Base-by-base conservation (phyloP, 1,139 yeast genomes). In the Torulaspora globosa region DNA sequence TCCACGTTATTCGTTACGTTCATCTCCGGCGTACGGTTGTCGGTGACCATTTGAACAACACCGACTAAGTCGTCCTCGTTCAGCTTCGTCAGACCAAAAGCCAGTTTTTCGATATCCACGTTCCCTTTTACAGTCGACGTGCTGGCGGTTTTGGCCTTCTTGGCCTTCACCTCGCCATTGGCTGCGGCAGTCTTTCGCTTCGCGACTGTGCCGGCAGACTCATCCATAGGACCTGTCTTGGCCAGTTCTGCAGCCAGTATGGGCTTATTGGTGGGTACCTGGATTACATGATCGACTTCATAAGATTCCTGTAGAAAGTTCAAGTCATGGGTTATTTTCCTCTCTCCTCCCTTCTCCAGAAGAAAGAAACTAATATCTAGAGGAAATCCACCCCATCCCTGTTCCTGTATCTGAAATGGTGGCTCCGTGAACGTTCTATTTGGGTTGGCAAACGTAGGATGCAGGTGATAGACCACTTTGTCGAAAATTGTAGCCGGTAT, bases 321-420 rank as follows among this genome's bases (percentile, higher is more conserved):
- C 63, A 92, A 79, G 68, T 92, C 97, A 66, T 92, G 97, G 60
- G 79, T 79, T 52, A 92, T 69, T 62, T 86, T 85, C 54, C 86
- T 76, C 65, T 89, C 97, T 39, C 97, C 97, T 44, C 84, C 85
- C 61, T 84, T 85, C 50, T 95, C 97, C 28, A 85, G 76, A 48
- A 86, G 73, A 55, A 84, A 86, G 48, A 89, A 73, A 15, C 86
- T 76, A 54, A 92, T 82, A 40, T 87, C 88, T 62, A 92, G 77
- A 63, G 90, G 96, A 62, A 90, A 90, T 58, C 92, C 98, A 63
- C 98, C 98, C 98, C 98, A 92, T 40, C 98, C 98, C 71, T 88
- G 84, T 67, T 92, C 98, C 63, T 82, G 87, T 46, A 92, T 84
- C 62, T 71, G 77, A 70, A 90, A 92, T n/a, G 98, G 98, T 16